A percentile compares a stretch with the other conserved stretches of the same genome.
These are phyloP conservation scores for Nosema bombycis DNA, from an alignment of 371 early-diverging fungal genomes.

Conservation along the genomic window DNA sequence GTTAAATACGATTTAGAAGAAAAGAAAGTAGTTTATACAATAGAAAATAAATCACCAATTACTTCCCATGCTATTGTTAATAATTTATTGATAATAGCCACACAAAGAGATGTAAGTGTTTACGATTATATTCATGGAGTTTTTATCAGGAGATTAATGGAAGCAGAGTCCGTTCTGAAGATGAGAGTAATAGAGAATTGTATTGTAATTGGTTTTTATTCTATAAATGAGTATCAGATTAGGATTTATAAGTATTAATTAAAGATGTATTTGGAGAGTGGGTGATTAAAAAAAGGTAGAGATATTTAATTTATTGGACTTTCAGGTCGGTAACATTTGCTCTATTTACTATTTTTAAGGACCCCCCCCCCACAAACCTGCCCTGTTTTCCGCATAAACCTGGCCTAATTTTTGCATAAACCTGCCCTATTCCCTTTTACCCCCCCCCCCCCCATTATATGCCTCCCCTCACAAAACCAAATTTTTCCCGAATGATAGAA, in stretches of 20 bases:
- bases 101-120: constrained; percentile 41
- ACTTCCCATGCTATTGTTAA: constrained; percentile 47
- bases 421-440: too few relatives aligned
- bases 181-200: neutral
- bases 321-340: too few relatives aligned
- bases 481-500: constrained; percentile 8
- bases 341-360: too few relatives aligned
- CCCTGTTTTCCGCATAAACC: too few relatives aligned
- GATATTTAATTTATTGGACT: too few relatives aligned
- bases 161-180: constrained; percentile 15
- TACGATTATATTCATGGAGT: constrained; percentile 50
- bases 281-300: too few relatives aligned
- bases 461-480: neutral
- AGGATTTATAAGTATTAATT: constrained; percentile 17
- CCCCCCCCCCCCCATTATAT: neutral
- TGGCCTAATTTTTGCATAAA: too few relatives aligned
- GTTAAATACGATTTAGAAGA: constrained; percentile 54
- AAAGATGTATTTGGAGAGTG: too few relatives aligned
- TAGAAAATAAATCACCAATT: constrained; percentile 33
- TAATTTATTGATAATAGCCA: constrained; percentile 56
- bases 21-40: constrained; percentile 35
- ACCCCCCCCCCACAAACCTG: too few relatives aligned
- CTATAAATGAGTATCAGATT: neutral
- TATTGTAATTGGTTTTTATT: constrained; percentile 5
- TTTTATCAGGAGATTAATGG: constrained; percentile 45